phyloP scores from a whole-genome alignment of 148 eudicot species.

The Silene conica region DNA sequence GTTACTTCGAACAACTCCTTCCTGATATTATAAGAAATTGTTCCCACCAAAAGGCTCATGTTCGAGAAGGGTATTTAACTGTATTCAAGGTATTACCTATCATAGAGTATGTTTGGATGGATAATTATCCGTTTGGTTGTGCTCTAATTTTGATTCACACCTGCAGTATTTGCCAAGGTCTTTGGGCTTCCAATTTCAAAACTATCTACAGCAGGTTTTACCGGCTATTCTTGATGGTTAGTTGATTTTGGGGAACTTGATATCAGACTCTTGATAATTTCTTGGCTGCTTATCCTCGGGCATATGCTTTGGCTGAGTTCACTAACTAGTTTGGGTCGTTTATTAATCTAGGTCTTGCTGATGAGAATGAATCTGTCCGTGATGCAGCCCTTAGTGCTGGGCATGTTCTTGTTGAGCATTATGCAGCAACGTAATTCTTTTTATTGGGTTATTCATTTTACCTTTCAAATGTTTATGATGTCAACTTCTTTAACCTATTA shows the following conservation, averaged over 20 bases:
- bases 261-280: not conserved
- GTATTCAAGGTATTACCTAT: conserved; percentile 62
- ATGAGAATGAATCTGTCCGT: conserved; percentile 98
- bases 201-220: conserved; percentile 85
- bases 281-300: not conserved
- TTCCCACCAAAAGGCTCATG: conserved; percentile 91
- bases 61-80: conserved; percentile 88
- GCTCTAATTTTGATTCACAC: conserved; percentile 21
- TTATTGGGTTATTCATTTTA: not conserved
- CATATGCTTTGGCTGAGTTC: not conserved
- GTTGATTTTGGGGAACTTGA: not conserved
- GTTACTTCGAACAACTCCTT: conserved; percentile 75
- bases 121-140: not conserved
- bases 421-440: conserved; percentile 77
- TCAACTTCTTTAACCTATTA: not conserved
- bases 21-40: conserved; percentile 88
- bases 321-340: not conserved
- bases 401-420: conserved; percentile 95
- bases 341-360: conserved; percentile 72
- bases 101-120: not conserved
- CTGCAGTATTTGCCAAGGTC: conserved; percentile 87
- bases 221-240: conserved; percentile 97
- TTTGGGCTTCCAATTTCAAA: conserved; percentile 88
- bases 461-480: not conserved
- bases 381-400: conserved; percentile 98